Evolutionary conservation across 1,139 yeast genomes (phyloP), one percentile per base, ranked within the genome.

Genomic region (Debaryomyces subglobosus): DNA sequence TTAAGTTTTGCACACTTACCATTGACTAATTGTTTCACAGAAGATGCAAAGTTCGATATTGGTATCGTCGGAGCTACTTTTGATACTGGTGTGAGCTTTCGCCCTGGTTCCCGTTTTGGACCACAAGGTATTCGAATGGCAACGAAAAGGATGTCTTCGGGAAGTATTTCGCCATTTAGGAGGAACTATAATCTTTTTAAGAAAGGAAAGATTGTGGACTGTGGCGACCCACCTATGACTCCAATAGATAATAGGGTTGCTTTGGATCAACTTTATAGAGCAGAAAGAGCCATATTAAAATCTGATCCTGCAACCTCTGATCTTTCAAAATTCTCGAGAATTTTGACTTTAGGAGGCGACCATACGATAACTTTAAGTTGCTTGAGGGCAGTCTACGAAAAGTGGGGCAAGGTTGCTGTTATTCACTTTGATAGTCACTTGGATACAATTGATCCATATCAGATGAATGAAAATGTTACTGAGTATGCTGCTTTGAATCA

Each of bases 281-380:
- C 57, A 8, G 44, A 52, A 23, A 45, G 56, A 21, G 53, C 53
- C 21, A 49, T 52, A 35, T 48, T 43, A 3, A 45, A 43, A 0
- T 46, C 49, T 34, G 40, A 46, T 1, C 27, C 38, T 2, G 13
- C 32, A 7, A 46, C 34, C 3, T 61, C 65, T n/a, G 58, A 56
- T 25, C 21, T 24, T 5, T 12, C 24, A 20, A 30, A 40, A 55
- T 59, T 49, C 30, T 77, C 81, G 29, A 67, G 68, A 51, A 64
- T 79, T 34, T 71, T 81, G 24, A 78, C 84, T 5, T 60, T 81
- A 52, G 85, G 85, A 1, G 85, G 85, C n/a, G 85, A 81, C 56
- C 85, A 81, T 55, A 80, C 85, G 4, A 66, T 81, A 35, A 68
- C 81, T 2, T 64, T 81, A 23, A 76, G 78, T 78, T 72, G 77